Conservation (phyloP, 768 basidiomycete species). For the Dendrothele bispora region DNA sequence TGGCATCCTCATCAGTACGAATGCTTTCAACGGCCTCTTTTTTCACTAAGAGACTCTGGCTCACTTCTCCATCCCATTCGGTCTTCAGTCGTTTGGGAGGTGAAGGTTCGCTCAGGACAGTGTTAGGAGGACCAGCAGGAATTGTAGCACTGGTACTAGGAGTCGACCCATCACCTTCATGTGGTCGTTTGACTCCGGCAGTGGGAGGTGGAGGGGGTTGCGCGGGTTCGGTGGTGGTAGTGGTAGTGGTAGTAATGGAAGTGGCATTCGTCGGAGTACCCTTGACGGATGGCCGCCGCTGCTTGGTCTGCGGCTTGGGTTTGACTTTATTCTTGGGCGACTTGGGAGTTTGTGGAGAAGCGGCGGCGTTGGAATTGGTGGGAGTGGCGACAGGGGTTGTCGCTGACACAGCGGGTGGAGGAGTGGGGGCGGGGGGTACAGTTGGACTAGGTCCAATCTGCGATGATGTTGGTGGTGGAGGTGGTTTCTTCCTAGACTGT, state of each 20-base stretch:
- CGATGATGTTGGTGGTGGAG: constrained; percentile 15
- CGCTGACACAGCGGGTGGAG: constrained; percentile 31
- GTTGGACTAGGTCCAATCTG: constrained; percentile 7
- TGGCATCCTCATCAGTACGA: constrained; percentile 68
- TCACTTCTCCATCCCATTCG: constrained; percentile 67
- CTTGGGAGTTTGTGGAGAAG: constrained; percentile 66
- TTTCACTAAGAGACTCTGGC: constrained; percentile 47
- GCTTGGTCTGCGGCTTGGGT: constrained; percentile 50
- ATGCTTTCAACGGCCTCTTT: constrained; percentile 45
- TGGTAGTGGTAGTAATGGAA: constrained; percentile 1
- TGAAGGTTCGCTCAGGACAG: constrained; percentile 50
- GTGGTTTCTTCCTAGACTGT: constrained; percentile 28
- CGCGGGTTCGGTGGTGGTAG: constrained; percentile 27
- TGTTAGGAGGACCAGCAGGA: constrained; percentile 27
- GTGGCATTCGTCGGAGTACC: constrained; percentile 30
- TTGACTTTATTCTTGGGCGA: constrained; percentile 63
- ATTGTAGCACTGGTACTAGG: constrained; percentile 21
- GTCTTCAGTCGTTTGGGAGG: constrained; percentile 73
- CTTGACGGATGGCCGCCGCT: constrained; percentile 30
- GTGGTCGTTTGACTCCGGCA: constrained; percentile 42
- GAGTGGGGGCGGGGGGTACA: constrained; percentile 8
- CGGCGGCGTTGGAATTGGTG: constrained; percentile 52
- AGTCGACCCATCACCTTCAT: constrained; percentile 49
- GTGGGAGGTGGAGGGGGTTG: constrained; percentile 18
- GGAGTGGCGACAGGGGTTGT: constrained; percentile 45